Evolutionary conservation across 345 rosid species (phyloP).

Genomic region (Cardamine resedifolia): DNA sequence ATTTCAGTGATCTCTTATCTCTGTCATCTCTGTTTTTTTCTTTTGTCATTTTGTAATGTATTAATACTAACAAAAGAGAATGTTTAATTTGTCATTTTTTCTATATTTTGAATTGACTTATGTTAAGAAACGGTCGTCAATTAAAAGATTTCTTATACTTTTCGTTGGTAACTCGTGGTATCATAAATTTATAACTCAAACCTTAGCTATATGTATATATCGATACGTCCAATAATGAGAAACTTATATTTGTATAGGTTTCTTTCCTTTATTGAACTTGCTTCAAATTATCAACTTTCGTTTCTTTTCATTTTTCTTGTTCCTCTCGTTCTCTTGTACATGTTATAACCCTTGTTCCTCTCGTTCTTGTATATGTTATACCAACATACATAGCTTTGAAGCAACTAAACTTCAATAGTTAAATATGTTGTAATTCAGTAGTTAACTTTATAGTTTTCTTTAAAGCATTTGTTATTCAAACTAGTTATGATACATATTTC

Average conservation of each 20-base stretch:
- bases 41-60: no score
- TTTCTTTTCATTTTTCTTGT: constrained; percentile 9
- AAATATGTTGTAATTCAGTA: neutral
- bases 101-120: no score
- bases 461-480: neutral
- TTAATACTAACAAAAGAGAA: no score
- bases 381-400: neutral
- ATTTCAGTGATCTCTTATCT: no score
- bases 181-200: neutral
- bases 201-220: neutral
- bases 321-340: neutral
- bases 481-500: neutral
- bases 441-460: neutral
- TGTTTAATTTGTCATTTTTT: no score
- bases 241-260: neutral
- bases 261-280: neutral
- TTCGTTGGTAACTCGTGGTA: neutral
- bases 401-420: neutral
- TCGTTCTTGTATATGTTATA: neutral
- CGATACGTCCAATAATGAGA: neutral
- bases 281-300: constrained; percentile 14
- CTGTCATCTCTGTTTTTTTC: no score
- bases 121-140: neutral
- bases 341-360: no score
- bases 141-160: neutral